Evolutionary conservation across 371 early-diverging fungal genomes (phyloP).

Genomic region (Thermomucor indicae-seudaticae): DNA sequence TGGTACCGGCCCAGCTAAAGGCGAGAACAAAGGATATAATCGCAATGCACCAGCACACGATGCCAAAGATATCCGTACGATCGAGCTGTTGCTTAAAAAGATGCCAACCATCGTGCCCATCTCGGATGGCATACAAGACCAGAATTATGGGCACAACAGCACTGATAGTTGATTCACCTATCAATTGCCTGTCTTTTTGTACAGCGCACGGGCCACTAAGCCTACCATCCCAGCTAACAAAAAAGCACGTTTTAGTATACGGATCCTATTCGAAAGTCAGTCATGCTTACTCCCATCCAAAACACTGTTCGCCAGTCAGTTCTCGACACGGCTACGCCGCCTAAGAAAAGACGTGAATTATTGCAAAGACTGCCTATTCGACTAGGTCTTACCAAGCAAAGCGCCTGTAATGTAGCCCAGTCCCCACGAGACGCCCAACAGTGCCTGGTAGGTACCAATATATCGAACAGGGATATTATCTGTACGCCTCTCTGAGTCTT

Average conservation of each 20-base stretch:
- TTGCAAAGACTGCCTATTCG: not conserved
- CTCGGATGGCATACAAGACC: conserved; percentile 11
- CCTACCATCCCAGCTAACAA: no score
- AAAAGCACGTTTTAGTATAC: no score
- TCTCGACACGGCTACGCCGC: conserved; percentile 25
- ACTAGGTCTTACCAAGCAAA: conserved; percentile 31
- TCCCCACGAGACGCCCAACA: conserved; percentile 51
- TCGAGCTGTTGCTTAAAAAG: conserved; percentile 1
- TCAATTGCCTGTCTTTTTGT: no score
- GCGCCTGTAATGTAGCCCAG: conserved; percentile 58
- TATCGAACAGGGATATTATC: conserved; percentile 54
- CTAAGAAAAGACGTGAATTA: conserved; percentile 4
- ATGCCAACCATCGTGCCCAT: not conserved
- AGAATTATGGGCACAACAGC: conserved; percentile 5
- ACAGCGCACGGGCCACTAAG: conserved; percentile 31
- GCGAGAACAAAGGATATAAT: conserved; percentile 27
- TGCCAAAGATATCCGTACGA: conserved; percentile 22
- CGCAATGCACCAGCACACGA: conserved; percentile 24
- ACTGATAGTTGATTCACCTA: no score
- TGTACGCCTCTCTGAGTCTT: no score
- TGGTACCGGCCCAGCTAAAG: conserved; percentile 38
- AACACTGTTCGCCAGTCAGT: conserved; percentile 37
- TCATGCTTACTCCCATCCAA: conserved; percentile 40
- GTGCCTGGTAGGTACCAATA: conserved; percentile 51
- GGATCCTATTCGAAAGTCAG: conserved; percentile 4